These are phyloP conservation scores for Fusarium pseudocircinatum DNA, from an alignment of 2,329 filamentous ascomycete species.

Conservation along the genomic window DNA sequence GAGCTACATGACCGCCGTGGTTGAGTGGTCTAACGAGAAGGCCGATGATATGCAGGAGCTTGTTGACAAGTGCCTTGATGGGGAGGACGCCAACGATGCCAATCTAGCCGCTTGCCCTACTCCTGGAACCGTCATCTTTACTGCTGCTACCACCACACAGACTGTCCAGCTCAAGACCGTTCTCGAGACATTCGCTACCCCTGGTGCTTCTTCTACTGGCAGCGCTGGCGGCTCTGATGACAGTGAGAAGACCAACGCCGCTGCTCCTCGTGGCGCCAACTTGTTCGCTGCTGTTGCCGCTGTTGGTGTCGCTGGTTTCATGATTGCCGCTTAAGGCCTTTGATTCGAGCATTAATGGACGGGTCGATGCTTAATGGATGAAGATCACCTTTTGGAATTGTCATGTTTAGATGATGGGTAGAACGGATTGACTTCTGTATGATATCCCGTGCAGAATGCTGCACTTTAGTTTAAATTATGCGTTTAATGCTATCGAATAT, in stretches of 20 bases:
- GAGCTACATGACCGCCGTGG: conserved; percentile 19
- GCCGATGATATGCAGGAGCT: not conserved
- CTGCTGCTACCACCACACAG: conserved; percentile 14
- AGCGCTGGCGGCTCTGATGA: not conserved
- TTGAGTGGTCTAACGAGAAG: conserved; percentile 1
- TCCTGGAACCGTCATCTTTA: conserved; percentile 14
- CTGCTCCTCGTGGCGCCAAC: not conserved
- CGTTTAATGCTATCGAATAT: not conserved
- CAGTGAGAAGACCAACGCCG: not conserved
- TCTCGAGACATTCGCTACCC: not conserved
- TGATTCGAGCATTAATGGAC: not conserved
- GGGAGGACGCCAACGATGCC: not conserved
- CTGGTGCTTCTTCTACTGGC: not conserved
- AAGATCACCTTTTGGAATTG: not conserved
- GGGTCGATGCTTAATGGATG: not conserved
- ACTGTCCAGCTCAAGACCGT: conserved; percentile 13
- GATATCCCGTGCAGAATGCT: conserved; percentile 11
- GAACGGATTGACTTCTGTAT: conserved; percentile 11
- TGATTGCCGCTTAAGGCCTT: conserved; percentile 1
- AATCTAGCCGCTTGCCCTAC: not conserved
- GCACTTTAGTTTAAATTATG: not conserved
- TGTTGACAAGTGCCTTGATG: not conserved
- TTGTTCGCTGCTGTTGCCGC: conserved; percentile 8
- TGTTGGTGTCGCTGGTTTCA: conserved; percentile 12
- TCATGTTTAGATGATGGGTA: not conserved